Percentiles rank a stretch among this genome's conserved stretches.
Conservation (phyloP, 345 rosid species). For the Aquilaria yunnanensis region DNA sequence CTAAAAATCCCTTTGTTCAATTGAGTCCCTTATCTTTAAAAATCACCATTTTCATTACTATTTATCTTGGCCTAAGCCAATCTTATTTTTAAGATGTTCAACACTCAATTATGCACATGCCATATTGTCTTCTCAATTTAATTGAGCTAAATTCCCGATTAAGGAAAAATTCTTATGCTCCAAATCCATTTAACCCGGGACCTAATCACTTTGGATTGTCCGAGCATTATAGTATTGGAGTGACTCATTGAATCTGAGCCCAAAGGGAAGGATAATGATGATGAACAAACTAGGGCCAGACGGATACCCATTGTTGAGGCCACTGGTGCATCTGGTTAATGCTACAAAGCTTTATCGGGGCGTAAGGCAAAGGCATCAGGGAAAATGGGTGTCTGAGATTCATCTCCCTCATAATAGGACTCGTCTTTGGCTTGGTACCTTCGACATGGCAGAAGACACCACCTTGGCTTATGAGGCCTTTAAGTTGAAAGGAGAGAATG, state of each 20-base stretch:
- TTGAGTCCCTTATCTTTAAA: too few relatives aligned
- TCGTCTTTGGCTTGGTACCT: slow-evolving; percentile 93
- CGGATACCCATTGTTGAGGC: slow-evolving; percentile 41
- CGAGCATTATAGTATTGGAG: too few relatives aligned
- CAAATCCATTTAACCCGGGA: too few relatives aligned
- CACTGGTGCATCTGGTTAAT: slow-evolving; percentile 56
- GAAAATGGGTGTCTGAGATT: slow-evolving; percentile 97
- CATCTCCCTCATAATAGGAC: slow-evolving; percentile 88
- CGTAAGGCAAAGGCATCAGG: slow-evolving; percentile 94
- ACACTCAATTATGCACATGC: too few relatives aligned
- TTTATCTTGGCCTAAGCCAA: too few relatives aligned
- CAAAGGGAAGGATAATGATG: slow-evolving; percentile 77
- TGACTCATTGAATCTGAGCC: slow-evolving; percentile 57
- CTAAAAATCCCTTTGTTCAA: too few relatives aligned
- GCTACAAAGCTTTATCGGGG: slow-evolving; percentile 85
- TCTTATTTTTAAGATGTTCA: too few relatives aligned
- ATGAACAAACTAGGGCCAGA: slow-evolving; percentile 63
- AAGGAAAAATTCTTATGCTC: too few relatives aligned
- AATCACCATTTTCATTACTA: too few relatives aligned
- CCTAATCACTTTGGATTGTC: too few relatives aligned
- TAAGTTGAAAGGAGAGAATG: slow-evolving; percentile 77
- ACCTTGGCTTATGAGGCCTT: slow-evolving; percentile 90
- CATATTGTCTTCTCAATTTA: too few relatives aligned
- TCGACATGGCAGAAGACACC: slow-evolving; percentile 87
- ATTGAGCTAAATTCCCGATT: too few relatives aligned